Conservation (phyloP, 306 rosid genomes). For the Acacia confusa region DNA sequence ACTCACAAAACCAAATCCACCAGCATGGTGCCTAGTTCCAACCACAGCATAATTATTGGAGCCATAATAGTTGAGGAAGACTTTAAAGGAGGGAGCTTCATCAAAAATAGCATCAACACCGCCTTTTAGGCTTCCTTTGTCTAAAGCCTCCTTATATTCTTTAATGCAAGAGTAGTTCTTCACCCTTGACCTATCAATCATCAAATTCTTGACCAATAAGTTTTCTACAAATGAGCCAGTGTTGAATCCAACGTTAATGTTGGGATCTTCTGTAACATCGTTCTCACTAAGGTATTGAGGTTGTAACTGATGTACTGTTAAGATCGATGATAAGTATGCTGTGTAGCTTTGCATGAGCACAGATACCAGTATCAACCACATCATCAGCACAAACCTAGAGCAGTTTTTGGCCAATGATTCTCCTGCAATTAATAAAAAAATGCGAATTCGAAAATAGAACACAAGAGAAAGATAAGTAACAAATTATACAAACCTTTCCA, state of each 20-base stretch:
- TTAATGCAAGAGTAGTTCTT: background rate
- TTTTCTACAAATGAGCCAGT: background rate
- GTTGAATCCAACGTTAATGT: background rate
- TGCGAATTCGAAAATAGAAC: background rate
- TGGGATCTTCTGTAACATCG: background rate
- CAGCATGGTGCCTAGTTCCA: slow-evolving; percentile 4
- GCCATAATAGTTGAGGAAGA: slow-evolving; percentile 32
- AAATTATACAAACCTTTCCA: too few relatives aligned
- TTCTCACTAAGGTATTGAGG: background rate
- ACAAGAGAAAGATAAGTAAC: too few relatives aligned
- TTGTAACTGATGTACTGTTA: slow-evolving; percentile 22
- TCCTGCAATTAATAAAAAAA: background rate
- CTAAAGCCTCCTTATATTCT: slow-evolving; percentile 16
- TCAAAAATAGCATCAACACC: background rate
- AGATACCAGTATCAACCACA: background rate
- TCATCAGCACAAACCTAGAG: background rate
- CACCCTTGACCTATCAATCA: background rate
- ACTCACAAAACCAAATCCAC: slow-evolving; percentile 40
- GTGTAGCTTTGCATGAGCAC: slow-evolving; percentile 27
- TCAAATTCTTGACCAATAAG: background rate
- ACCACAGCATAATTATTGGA: background rate
- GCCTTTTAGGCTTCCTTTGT: background rate
- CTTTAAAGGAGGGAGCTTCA: background rate
- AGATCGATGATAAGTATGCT: slow-evolving; percentile 21
- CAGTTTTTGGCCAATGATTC: slow-evolving; percentile 17